Evolutionary conservation across 2,329 filamentous ascomycete genomes (phyloP), one percentile per base, ranked within the genome.

Genomic region (Cordyceps javanica): DNA sequence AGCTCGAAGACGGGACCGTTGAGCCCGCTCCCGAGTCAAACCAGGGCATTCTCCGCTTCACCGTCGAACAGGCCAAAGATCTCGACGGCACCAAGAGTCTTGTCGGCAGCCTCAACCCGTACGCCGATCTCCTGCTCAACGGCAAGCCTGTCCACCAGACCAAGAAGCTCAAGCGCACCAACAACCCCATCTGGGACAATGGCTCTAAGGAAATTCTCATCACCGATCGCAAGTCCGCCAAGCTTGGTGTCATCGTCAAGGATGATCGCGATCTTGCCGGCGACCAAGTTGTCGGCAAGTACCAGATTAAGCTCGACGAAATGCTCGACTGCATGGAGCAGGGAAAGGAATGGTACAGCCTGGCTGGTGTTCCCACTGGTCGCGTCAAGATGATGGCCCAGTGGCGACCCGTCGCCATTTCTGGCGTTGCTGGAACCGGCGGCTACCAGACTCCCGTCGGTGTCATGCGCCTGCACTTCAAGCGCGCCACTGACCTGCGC

Each of bases 141-240:
- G 89, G 91, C 62, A 96, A 94, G 73, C 88, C 95, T 69, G 82
- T 97, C 5, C 91, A 96, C 66, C 81, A 85, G 58, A 96, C 92
- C 55, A 90, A 91, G 74, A 95, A 92, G 72, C 82, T 97, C 66
- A 99, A 97, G 81, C 88, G 93, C 60, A 97, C 91, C 60, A 99
- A 99, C 75, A 94, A 96, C 66, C 94, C 94, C 8, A 92, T 99
- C 66, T 99, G 92, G 87, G 88, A 93, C 55, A 88, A 97, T 68
- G 90, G 90, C 7, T 89, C 86, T 64, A 96, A 96, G 74, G 94
- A 99, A 69, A 85, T 99, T 64, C 84, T 99, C 60, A 93, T 99
- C 68, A 97, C 92, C 1, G 92, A 99, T 69, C 87, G 90, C 61
- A 96, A 91, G 76, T 87, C 85, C 69, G 92, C 94, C 58, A 94